Evolutionary conservation across 2,329 filamentous ascomycete species (phyloP).

Genomic region (Pseudogymnoascus sp.): DNA sequence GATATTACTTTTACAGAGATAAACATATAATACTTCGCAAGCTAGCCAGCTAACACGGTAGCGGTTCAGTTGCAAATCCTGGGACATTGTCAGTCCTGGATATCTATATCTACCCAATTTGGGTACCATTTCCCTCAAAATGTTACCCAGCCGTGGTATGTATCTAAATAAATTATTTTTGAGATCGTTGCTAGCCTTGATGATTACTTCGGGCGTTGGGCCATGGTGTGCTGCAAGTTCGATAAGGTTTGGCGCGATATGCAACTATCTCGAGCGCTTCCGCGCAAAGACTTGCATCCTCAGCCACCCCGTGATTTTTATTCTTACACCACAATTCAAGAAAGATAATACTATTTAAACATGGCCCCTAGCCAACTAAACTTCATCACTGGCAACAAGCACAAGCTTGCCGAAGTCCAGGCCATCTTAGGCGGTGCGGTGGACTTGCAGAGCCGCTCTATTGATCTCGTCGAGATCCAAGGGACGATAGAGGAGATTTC

Average conservation of each 20-base stretch:
- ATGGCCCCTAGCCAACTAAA: conserved; percentile 54
- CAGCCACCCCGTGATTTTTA: not conserved
- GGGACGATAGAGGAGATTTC: conserved; percentile 89
- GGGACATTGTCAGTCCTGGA: not conserved
- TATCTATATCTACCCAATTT: not conserved
- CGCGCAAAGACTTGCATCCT: not conserved
- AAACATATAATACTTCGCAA: not conserved
- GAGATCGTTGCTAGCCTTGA: not conserved
- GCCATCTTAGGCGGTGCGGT: conserved; percentile 70
- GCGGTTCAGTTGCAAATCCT: not conserved
- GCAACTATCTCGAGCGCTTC: not conserved
- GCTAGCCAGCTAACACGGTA: not conserved
- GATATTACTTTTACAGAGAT: not conserved
- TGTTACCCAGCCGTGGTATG: not conserved
- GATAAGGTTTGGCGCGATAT: conserved; percentile 4
- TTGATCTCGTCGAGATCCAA: conserved; percentile 86
- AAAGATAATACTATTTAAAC: not conserved
- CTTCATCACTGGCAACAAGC: conserved; percentile 94
- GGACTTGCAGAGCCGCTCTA: conserved; percentile 59
- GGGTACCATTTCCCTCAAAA: not conserved
- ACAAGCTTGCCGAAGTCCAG: conserved; percentile 85
- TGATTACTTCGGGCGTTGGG: not conserved
- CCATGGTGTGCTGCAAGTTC: not conserved
- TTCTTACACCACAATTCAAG: not conserved
- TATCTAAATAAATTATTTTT: not conserved